Percentiles rank a stretch among this genome's conserved stretches.
phyloP scores from a whole-genome alignment of 169 alveolate species.

The Babesia bigemina region DNA sequence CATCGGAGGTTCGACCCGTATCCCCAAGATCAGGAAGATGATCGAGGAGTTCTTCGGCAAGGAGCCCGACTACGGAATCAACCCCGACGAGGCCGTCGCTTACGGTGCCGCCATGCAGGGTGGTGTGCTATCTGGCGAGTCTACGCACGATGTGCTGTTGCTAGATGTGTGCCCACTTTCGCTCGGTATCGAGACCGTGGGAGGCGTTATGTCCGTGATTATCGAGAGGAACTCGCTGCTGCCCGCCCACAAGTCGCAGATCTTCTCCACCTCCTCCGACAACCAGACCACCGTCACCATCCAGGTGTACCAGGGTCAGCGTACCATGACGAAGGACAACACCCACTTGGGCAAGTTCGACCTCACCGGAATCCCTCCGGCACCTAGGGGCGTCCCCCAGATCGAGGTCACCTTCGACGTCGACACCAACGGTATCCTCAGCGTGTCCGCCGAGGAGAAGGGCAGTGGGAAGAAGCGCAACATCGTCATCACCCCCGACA shows the following conservation, averaged over 20 bases:
- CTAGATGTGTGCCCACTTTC: slow-evolving; percentile 97
- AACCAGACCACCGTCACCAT: slow-evolving; percentile 94
- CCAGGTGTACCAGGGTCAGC: slow-evolving; percentile 96
- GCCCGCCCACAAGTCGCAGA: slow-evolving; percentile 96
- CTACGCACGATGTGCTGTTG: slow-evolving; percentile 89
- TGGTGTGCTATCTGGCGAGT: slow-evolving; percentile 93
- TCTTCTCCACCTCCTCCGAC: slow-evolving; percentile 96
- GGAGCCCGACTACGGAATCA: slow-evolving; percentile 91
- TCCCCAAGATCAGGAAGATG: slow-evolving; percentile 91
- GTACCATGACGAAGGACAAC: slow-evolving; percentile 96
- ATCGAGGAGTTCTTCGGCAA: slow-evolving; percentile 92
- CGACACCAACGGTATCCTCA: slow-evolving; percentile 95
- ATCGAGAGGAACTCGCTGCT: slow-evolving; percentile 95
- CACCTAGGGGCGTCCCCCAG: slow-evolving; percentile 95
- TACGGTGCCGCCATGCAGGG: slow-evolving; percentile 97
- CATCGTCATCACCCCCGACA: slow-evolving; percentile 93
- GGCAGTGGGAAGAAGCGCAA: slow-evolving; percentile 92
- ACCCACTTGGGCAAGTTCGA: slow-evolving; percentile 93
- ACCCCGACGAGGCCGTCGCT: slow-evolving; percentile 96
- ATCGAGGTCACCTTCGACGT: slow-evolving; percentile 96
- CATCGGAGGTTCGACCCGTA: slow-evolving; percentile 96
- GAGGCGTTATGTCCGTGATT: slow-evolving; percentile 95
- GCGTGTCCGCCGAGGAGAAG: slow-evolving; percentile 94
- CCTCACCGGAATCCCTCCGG: slow-evolving; percentile 93
- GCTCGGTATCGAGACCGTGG: slow-evolving; percentile 94